Percentiles rank a stretch among this genome's conserved stretches.
phyloP scores from a whole-genome alignment of 1,139 yeast genomes.

The Waltiozyma sp. region DNA sequence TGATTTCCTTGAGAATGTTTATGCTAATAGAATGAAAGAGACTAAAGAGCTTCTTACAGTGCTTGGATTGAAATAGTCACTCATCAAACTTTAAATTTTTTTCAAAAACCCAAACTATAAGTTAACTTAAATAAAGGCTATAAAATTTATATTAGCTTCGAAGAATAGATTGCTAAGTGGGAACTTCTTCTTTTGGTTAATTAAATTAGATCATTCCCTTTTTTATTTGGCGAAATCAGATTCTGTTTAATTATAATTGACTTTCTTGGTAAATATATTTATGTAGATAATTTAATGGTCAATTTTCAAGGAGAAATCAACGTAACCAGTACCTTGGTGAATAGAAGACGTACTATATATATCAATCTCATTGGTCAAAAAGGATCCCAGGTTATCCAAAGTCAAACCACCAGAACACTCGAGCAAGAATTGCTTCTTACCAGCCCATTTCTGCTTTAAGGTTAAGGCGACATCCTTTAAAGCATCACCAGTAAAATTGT shows the following conservation, averaged over 20 bases:
- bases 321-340: constrained; percentile 76
- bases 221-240: too few relatives aligned
- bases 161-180: too few relatives aligned
- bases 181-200: too few relatives aligned
- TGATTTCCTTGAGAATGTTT: not conserved
- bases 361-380: constrained; percentile 71
- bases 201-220: too few relatives aligned
- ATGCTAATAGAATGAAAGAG: not conserved
- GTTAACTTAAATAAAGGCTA: too few relatives aligned
- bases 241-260: too few relatives aligned
- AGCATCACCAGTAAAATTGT: constrained; percentile 66
- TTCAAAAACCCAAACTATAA: too few relatives aligned
- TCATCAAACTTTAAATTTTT: too few relatives aligned
- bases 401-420: constrained; percentile 93
- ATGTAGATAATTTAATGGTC: constrained; percentile 20
- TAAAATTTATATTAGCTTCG: too few relatives aligned
- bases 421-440: constrained; percentile 46
- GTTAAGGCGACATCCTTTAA: constrained; percentile 54
- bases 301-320: constrained; percentile 80
- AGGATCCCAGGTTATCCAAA: constrained; percentile 50
- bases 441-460: constrained; percentile 48
- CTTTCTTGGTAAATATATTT: too few relatives aligned
- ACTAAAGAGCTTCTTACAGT: not conserved
- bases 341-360: constrained; percentile 88
- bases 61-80: too few relatives aligned